Evolutionary conservation across 306 rosid genomes (phyloP), one percentile per base, ranked within the genome.

Genomic region (Cicer yamashitae): DNA sequence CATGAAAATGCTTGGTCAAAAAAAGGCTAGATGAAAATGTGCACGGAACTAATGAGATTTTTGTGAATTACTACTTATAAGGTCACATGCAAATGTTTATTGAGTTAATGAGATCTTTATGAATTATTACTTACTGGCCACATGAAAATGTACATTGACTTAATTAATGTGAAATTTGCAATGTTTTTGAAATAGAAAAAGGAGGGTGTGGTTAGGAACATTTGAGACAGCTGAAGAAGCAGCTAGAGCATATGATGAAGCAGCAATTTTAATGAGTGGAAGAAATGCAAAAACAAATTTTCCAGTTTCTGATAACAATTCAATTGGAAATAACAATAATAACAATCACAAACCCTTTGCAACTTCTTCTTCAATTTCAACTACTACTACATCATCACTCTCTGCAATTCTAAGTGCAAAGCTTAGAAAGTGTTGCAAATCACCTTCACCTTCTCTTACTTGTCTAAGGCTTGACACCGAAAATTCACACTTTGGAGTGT

Each of bases 191-290:
- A 44, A 51, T 54, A 92, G 97, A 86, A 92, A 92, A 79, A 90
- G 82, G 77, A 92, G 96, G 83, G 91, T 90, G 67, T 92, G 97
- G 97, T 87, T 92, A 18, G 97, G 97, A 64, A 92, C 97, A 57
- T 89, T 84, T 73, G 93, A 89, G 40, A 90, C 89, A 2, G 97
- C 97, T 0, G 97, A 92, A 65, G 96, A 88, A 22, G 97, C 97
- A 51, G 97, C 96, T 0, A 74, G 88, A 82, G 97, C 93, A 13
- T 92, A 92, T 73, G 96, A 92, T 54, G 96, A 92, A 44, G 97
- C 97, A 22, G 97, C 97, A 25, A 65, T 90, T 70, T 73, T 88
- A 82, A 88, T 92, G 91, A 88, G 88, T 61, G 97, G 97, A 7
- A 84, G 88, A 37, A 90, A 87, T 25, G 97, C 97, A 75, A 92